These are phyloP conservation scores for Hyaloscypha hepaticicola DNA, from an alignment of 495 filamentous ascomycete genomes.

Conservation along the genomic window DNA sequence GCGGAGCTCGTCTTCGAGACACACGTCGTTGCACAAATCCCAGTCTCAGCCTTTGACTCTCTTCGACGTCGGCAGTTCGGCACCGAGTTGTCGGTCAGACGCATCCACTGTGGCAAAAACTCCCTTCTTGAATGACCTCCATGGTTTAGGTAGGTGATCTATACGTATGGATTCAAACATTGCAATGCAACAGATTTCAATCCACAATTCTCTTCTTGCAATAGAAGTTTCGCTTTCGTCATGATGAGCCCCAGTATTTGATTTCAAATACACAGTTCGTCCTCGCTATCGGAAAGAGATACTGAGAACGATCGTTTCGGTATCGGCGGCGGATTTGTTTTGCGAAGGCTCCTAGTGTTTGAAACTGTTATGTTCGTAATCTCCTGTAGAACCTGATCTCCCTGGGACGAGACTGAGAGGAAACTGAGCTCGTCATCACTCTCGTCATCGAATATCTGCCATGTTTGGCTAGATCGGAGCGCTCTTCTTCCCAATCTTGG, in stretches of 20 bases:
- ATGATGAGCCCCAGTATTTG: background rate
- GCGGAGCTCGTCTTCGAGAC: background rate
- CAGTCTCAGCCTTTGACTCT: background rate
- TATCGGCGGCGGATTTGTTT: background rate
- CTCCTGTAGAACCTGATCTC: conserved; percentile 9
- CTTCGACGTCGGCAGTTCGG: background rate
- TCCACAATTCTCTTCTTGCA: background rate
- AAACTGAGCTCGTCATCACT: conserved; percentile 34
- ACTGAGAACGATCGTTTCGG: background rate
- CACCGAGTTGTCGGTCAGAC: background rate
- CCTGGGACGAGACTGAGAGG: conserved; percentile 20
- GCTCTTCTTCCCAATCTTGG: conserved; percentile 24
- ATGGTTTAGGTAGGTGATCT: background rate
- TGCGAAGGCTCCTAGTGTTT: background rate
- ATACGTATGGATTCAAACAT: background rate
- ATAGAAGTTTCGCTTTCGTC: background rate
- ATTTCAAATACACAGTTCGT: conserved; percentile 40
- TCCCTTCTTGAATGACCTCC: background rate
- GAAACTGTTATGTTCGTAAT: conserved; percentile 12
- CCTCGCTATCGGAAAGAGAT: conserved; percentile 34
- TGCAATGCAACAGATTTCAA: background rate
- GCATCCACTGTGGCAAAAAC: background rate
- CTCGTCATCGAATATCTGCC: conserved; percentile 26
- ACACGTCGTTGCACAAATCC: background rate
- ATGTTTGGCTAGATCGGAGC: conserved; percentile 22